Conservation (phyloP, 2,329 filamentous ascomycete species). For the Paramyrothecium roridum region DNA sequence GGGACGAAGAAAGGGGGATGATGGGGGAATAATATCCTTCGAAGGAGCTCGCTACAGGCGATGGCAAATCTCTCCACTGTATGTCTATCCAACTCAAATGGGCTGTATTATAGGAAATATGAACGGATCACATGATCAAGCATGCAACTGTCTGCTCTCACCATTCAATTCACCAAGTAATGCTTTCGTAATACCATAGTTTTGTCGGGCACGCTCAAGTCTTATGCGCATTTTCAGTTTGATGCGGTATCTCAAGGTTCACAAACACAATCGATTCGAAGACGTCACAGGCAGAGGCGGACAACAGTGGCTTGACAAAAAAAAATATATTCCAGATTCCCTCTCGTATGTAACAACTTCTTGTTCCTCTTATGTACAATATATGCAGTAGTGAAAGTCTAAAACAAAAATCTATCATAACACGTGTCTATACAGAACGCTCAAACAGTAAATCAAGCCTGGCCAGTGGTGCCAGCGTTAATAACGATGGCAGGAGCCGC, state of each 20-base stretch:
- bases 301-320: no score
- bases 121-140: background rate
- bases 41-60: constrained; percentile 9
- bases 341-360: background rate
- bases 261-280: no score
- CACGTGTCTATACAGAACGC: background rate
- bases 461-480: background rate
- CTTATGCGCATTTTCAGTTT: no score
- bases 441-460: background rate
- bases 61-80: constrained; percentile 44
- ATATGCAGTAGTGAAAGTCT: background rate
- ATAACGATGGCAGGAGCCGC: background rate
- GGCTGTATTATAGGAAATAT: constrained; percentile 1
- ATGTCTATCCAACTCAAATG: constrained; percentile 22
- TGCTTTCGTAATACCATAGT: no score
- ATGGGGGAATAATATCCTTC: background rate
- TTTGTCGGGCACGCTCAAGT: no score
- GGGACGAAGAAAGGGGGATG: no score
- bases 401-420: background rate
- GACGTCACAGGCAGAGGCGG: no score
- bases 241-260: no score
- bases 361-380: background rate
- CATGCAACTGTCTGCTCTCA: no score
- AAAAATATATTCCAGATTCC: no score
- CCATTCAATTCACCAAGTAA: no score